phyloP scores from a whole-genome alignment of 352 stramenopile species.

The Globisporangium cylindrosporum region DNA sequence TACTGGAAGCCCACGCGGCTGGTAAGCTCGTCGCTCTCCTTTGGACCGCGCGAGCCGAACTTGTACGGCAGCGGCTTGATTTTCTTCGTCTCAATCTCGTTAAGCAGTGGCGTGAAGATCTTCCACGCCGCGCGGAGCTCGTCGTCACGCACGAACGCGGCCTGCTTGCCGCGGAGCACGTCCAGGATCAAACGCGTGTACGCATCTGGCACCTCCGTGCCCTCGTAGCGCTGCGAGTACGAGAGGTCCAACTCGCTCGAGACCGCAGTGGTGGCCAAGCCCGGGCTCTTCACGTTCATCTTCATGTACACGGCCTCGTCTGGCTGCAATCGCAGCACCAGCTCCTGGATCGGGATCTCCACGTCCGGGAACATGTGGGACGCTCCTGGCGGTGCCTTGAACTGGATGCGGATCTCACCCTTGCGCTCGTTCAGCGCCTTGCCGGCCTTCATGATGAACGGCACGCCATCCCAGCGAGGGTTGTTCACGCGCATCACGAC shows the following conservation, averaged over 20 bases:
- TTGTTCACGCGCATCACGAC: conserved; percentile 94
- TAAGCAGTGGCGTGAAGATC: conserved; percentile 98
- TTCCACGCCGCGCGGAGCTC: conserved; percentile 96
- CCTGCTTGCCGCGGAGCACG: conserved; percentile 94
- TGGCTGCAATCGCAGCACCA: conserved; percentile 97
- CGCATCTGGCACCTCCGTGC: conserved; percentile 91
- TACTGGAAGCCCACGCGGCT: conserved; percentile 71
- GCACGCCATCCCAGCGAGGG: conserved; percentile 94
- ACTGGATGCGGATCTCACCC: conserved; percentile 97
- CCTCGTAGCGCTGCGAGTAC: conserved; percentile 89
- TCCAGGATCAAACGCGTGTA: conserved; percentile 98
- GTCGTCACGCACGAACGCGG: conserved; percentile 97
- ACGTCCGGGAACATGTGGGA: conserved; percentile 90
- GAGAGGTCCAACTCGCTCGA: conserved; percentile 96
- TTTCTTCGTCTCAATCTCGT: conserved; percentile 93
- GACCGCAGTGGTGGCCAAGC: conserved; percentile 88
- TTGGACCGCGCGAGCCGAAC: conserved; percentile 92
- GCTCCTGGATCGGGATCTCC: conserved; percentile 92
- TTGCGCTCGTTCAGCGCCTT: conserved; percentile 98
- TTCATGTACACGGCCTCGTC: conserved; percentile 97
- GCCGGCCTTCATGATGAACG: conserved; percentile 98
- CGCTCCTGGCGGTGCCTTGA: conserved; percentile 90
- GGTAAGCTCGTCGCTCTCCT: conserved; percentile 84
- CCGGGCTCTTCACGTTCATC: conserved; percentile 96
- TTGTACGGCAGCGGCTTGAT: conserved; percentile 91